Evolutionary conservation across 2,329 filamentous ascomycete genomes (phyloP), one percentile per base, ranked within the genome.

Genomic region (Xylaria sp.): DNA sequence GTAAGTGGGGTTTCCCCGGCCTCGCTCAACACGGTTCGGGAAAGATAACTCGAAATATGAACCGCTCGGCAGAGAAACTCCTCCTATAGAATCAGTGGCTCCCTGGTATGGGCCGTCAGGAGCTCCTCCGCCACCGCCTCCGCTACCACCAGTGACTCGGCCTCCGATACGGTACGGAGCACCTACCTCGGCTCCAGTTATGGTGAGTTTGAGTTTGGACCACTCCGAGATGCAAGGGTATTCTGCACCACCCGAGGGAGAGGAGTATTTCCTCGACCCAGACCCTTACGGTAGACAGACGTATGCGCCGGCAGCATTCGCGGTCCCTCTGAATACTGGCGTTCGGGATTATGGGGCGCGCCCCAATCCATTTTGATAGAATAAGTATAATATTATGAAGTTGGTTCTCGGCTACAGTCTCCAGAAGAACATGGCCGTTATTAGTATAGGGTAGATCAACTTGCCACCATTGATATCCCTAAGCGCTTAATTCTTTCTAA

Each of bases 1-100:
- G 62, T 25, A 66, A 47, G 44, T 62, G 58, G 66, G 48, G 10
- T 59, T 53, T 42, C 53, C 9, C 25, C 40, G 58, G 53, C 16
- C 35, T 12, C 10, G 37, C 18, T 9, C 25, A 12, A 53, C 3
- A 12, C 29, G 27, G 44, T 44, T 44, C 35, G 51, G 51, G 18
- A 50, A 53, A 13, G 21, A 27, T 6, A 29, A 23, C 35, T 5
- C 25, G 2, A 50, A 47, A 29, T 69, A 62, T 44, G 51, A 69
- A 55, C 27, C 12, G 12, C 59, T 62, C 21, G 37, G 58, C 12
- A 47, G 18, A 5, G n/a, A 12, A 18, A 47, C 47, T 23, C 29
- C 65, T 16, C 51, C 44, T 37, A 47, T 37, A 32, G 29, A 59
- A 16, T 50, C 51, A 1, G 16, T 12, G 16, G 5, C 32, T 3